A percentile compares a stretch with the other conserved stretches of the same genome.
Conservation (phyloP, 352 stramenopile species). For the Pythium brachiatum region DNA sequence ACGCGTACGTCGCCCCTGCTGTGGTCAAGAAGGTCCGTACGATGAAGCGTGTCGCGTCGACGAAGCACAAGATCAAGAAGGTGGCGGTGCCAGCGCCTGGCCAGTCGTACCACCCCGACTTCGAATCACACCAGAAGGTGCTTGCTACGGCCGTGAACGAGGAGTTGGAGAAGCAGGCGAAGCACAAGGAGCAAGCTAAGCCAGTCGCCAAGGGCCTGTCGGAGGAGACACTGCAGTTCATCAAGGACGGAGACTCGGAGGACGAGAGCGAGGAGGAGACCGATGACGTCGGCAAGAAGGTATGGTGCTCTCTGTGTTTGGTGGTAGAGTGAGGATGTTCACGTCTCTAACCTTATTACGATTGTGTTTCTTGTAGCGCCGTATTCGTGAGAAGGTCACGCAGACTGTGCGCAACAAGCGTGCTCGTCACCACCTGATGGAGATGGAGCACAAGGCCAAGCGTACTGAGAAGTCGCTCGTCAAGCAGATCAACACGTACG, state of each 20-base stretch:
- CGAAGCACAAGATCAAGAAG: slow-evolving; percentile 64
- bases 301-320: slow-evolving; percentile 10
- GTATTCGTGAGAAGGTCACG: slow-evolving; percentile 61
- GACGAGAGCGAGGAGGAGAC: slow-evolving; percentile 33
- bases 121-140: slow-evolving; percentile 77
- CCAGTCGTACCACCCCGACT: slow-evolving; percentile 86
- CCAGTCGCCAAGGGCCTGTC: slow-evolving; percentile 61
- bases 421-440: slow-evolving; percentile 75
- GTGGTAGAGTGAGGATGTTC: background rate
- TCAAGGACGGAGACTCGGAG: slow-evolving; percentile 60
- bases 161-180: slow-evolving; percentile 63
- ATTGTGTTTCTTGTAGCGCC: slow-evolving; percentile 24
- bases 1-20: slow-evolving; percentile 61
- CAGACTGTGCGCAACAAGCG: slow-evolving; percentile 76
- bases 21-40: slow-evolving; percentile 54
- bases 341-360: background rate
- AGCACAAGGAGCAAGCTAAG: slow-evolving; percentile 40
- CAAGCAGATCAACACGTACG: slow-evolving; percentile 87
- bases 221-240: slow-evolving; percentile 77
- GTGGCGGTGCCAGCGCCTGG: slow-evolving; percentile 70
- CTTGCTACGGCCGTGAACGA: slow-evolving; percentile 68
- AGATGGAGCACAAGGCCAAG: slow-evolving; percentile 60
- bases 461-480: slow-evolving; percentile 70
- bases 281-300: slow-evolving; percentile 23
- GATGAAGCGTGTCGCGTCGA: slow-evolving; percentile 57